Base-by-base conservation (phyloP, 2,329 filamentous ascomycete genomes). In the Cercospora janseana region DNA sequence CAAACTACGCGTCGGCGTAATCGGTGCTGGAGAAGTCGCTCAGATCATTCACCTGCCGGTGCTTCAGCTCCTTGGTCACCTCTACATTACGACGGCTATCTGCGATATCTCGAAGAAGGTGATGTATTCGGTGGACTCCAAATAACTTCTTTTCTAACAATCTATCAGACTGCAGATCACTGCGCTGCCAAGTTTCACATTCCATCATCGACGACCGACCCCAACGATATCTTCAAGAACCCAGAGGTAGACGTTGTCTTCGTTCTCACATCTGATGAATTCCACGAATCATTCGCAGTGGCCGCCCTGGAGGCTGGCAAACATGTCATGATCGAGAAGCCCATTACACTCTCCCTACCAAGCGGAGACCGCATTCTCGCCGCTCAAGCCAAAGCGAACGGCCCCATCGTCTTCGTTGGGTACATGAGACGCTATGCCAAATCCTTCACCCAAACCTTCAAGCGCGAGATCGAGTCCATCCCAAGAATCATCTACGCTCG, bases 351-450 rank as follows among this genome's bases (percentile, higher is more conserved):
- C 4, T 76, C 70, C 18, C 64, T 76, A 15, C 69, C 67, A 2
- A 74, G 75, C 38, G 67, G 75, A 0, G 65, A 75, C 20, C 61
- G 66, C 0, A 75, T 85, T 16, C 66, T 76, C 23, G 73, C 68
- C 0, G 79, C 79, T 0, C 76, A 82, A 60, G 63, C 66, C 13
- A 58, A 52, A 1, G 71, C 72, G 0, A 63, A 66, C 2, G 74
- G 71, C 0, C 69, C 67, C 4, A 70, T 64, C 23, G 72, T 82
- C 2, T 79, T 85, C 59, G 78, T 85, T 0, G 80, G 80, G 2
- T 81, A 79, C 48, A 82, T 81, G 72, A 70, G 82, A 15, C 72
- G 81, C n/a, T 82, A 83, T 58, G 80, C 82, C 0, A 66, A 76
- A 0, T 72, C 74, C 0, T 83, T 83, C 55, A 65, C 71, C 0